Percentiles rank a stretch among this genome's conserved stretches.
These are phyloP conservation scores for Rhinocladiella similis DNA, from an alignment of 2,329 filamentous ascomycete species.

Conservation along the genomic window DNA sequence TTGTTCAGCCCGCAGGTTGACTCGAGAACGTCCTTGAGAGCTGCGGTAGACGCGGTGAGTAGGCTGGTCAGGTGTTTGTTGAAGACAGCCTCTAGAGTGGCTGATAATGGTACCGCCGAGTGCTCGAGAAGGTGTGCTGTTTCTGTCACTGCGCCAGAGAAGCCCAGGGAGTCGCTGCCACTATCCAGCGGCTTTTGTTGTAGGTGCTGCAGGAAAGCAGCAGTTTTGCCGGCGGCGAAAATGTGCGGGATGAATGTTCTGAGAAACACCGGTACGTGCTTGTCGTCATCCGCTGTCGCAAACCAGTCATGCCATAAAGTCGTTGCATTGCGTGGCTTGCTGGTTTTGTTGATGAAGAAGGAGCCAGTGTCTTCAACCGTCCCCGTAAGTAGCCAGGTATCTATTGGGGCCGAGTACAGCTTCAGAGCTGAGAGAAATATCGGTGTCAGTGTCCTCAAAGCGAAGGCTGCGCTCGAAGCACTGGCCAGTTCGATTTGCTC, in stretches of 20 bases:
- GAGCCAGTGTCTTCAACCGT: neutral
- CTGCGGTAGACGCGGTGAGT: slow-evolving; percentile 53
- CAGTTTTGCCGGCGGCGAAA: slow-evolving; percentile 23
- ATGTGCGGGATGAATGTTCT: slow-evolving; percentile 9
- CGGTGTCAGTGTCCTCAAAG: slow-evolving; percentile 10
- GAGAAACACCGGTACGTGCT: slow-evolving; percentile 16
- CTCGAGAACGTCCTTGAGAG: slow-evolving; percentile 62
- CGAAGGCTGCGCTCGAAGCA: slow-evolving; percentile 4
- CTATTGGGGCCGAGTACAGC: slow-evolving; percentile 17
- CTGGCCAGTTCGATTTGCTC: slow-evolving; percentile 12
- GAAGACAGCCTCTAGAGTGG: slow-evolving; percentile 71
- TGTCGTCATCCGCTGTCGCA: slow-evolving; percentile 6
- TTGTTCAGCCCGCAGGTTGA: slow-evolving; percentile 66
- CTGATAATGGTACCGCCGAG: slow-evolving; percentile 50
- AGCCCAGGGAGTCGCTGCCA: neutral
- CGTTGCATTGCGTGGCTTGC: slow-evolving; percentile 1
- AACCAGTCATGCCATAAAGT: slow-evolving; percentile 27
- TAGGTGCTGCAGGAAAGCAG: slow-evolving; percentile 18
- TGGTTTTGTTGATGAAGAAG: slow-evolving; percentile 18
- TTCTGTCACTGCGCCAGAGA: slow-evolving; percentile 8
- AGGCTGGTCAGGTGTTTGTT: slow-evolving; percentile 72
- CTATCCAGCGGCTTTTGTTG: neutral
- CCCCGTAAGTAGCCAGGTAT: slow-evolving; percentile 19
- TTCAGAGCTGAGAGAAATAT: slow-evolving; percentile 17
- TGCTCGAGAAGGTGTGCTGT: slow-evolving; percentile 3